Percentiles rank a stretch among this genome's conserved stretches.
Conservation (phyloP, 139 green algal species). For the Nannochloris sp. region DNA sequence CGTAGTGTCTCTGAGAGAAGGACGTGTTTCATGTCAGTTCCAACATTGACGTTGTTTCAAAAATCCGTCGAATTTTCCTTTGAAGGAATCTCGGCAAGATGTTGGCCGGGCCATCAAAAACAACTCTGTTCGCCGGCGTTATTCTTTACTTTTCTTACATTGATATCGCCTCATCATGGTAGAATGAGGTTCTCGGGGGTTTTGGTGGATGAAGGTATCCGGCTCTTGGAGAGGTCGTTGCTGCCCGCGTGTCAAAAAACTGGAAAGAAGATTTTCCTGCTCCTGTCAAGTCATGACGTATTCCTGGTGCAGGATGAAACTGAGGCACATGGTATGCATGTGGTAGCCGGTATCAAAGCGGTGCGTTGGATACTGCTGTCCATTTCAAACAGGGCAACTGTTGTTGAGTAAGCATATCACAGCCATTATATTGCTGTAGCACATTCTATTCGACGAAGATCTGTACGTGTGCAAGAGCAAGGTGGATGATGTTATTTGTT, state of each 20-base stretch:
- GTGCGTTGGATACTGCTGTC: slow-evolving; percentile 7
- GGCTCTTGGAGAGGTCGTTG: slow-evolving; percentile 47
- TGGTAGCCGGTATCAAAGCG: slow-evolving; percentile 25
- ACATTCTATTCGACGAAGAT: slow-evolving; percentile 25
- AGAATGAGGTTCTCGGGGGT: slow-evolving; percentile 59
- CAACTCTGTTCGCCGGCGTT: too few relatives aligned
- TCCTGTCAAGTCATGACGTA: slow-evolving; percentile 48
- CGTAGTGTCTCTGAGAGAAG: too few relatives aligned
- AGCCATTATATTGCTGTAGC: neutral
- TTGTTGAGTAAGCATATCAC: neutral
- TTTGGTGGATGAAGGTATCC: slow-evolving; percentile 42
- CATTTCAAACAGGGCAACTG: neutral
- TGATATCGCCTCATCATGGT: neutral
- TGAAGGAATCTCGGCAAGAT: too few relatives aligned
- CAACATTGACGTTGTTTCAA: too few relatives aligned
- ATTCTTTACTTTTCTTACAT: neutral
- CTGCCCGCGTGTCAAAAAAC: slow-evolving; percentile 70
- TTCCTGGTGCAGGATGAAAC: slow-evolving; percentile 51
- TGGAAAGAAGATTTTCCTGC: slow-evolving; percentile 59
- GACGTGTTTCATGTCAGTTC: too few relatives aligned
- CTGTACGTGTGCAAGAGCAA: slow-evolving; percentile 39
- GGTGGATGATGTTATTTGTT: slow-evolving; percentile 62
- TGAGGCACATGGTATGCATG: slow-evolving; percentile 57
- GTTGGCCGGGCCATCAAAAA: too few relatives aligned
- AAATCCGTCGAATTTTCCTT: too few relatives aligned